Evolutionary conservation across 2,329 filamentous ascomycete genomes (phyloP), one percentile per base, ranked within the genome.

Genomic region (Claviceps sorghi): DNA sequence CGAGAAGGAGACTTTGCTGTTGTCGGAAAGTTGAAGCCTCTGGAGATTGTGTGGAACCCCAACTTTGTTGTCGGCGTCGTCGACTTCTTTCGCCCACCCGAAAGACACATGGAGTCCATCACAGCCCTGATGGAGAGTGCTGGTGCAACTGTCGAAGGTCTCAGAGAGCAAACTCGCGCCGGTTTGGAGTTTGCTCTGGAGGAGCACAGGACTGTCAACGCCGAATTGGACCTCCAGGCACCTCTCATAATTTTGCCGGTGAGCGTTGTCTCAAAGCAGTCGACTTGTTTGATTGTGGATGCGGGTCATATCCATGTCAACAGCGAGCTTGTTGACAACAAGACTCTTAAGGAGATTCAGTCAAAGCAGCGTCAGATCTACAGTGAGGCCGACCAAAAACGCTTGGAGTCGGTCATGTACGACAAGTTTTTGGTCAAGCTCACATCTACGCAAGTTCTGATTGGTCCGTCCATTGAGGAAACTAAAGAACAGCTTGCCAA

Each of bases 61-160:
- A 87, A 84, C 57, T 94, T 97, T 59, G 77, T 97, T 0, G 82
- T 95, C 6, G 90, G 93, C 48, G 82, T 97, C 41, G 88, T 84
- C 51, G 88, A 89, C 59, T 99, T 98, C 72, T 98, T 99, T 73
- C 85, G 91, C 56, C 93, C 93, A 0, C 94, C 93, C 0, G 90
- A 96, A 65, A 79, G 90, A 49, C 94, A 98, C 64, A 96, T 98
- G 90, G 93, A 98, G 64, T 98, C 93, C 10, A 96, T 99, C 59
- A 86, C 83, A 13, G 94, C 93, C 1, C 76, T 99, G 52, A 88
- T 99, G 82, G 94, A 98, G 67, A 88, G 85, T 47, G 93, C 93
- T 5, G 90, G 93, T 26, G 91, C 91, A 1, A 98, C 93, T 0
- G 91, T 98, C 0, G 91, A 98, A 67, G 91, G 90, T 8, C 75